A percentile compares a stretch with the other conserved stretches of the same genome.
phyloP scores from a whole-genome alignment of 2,329 filamentous ascomycete species.

The Blumeria hordei region DNA sequence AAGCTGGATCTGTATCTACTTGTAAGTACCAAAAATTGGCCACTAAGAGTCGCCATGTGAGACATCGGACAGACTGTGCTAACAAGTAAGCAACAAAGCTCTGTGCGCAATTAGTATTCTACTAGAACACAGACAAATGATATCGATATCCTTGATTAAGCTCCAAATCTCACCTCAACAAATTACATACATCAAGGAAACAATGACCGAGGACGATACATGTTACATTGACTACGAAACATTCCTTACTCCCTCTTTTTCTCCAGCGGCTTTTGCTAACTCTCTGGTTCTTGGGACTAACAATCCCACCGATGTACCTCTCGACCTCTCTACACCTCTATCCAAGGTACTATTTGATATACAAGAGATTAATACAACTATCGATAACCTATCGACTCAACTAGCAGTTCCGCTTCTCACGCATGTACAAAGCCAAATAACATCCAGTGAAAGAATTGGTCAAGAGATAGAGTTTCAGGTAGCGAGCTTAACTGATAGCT shows the following conservation, averaged over 20 bases:
- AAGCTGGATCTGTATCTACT: too few relatives aligned
- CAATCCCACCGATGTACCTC: conserved; percentile 66
- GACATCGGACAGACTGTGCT: too few relatives aligned
- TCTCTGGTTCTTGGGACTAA: conserved; percentile 72
- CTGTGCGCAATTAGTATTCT: too few relatives aligned
- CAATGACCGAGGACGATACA: conserved; percentile 23
- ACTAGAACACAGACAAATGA: too few relatives aligned
- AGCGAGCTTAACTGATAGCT: conserved; percentile 57
- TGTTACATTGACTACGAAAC: conserved; percentile 94
- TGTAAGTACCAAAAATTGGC: too few relatives aligned
- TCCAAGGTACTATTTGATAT: conserved; percentile 89
- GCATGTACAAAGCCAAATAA: conserved; percentile 51
- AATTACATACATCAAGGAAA: too few relatives aligned
- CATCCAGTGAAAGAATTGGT: conserved; percentile 48
- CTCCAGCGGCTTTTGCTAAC: conserved; percentile 64
- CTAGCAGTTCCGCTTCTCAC: conserved; percentile 59
- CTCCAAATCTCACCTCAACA: too few relatives aligned
- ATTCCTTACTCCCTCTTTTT: conserved; percentile 67
- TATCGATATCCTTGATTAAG: too few relatives aligned
- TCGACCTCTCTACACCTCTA: conserved; percentile 84
- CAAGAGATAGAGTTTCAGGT: conserved; percentile 60
- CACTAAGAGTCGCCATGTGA: too few relatives aligned
- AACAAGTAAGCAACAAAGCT: too few relatives aligned
- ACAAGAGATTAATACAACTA: conserved; percentile 90
- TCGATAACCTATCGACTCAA: conserved; percentile 68